These are phyloP conservation scores for Cryptosporidium ryanae DNA, from an alignment of 169 alveolate species.

Conservation along the genomic window DNA sequence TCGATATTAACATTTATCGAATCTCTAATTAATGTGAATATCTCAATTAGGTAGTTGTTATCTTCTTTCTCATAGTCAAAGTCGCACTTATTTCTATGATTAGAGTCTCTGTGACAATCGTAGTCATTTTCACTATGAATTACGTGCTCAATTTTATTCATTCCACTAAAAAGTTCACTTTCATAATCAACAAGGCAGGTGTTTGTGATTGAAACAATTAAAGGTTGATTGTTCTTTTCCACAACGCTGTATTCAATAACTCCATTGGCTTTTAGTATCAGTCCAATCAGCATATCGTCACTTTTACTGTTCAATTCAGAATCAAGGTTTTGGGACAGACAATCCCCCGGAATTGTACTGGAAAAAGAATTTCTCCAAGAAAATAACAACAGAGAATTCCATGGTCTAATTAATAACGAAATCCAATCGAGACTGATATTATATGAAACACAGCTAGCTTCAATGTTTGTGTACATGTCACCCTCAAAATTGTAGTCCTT, in stretches of 20 bases:
- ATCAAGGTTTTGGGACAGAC: not conserved
- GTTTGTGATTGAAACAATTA: slow-evolving; percentile 6
- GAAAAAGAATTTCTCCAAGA: slow-evolving; percentile 37
- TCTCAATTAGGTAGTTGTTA: not conserved
- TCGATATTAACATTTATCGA: not conserved
- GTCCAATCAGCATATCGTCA: slow-evolving; percentile 1
- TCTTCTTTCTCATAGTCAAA: not conserved
- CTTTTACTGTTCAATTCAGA: not conserved
- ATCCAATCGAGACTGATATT: slow-evolving; percentile 26
- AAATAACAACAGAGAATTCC: slow-evolving; percentile 40
- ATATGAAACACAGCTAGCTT: not conserved
- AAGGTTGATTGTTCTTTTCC: not conserved
- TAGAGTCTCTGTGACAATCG: not conserved
- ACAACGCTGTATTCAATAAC: slow-evolving; percentile 3
- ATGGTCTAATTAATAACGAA: slow-evolving; percentile 12
- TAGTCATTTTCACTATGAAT: not conserved
- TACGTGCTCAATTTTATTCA: slow-evolving; percentile 7
- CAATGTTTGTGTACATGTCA: slow-evolving; percentile 11
- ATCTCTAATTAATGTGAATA: too few species aligned
- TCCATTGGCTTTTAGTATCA: not conserved
- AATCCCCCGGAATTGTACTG: not conserved
- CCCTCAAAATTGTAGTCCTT: slow-evolving; percentile 6
- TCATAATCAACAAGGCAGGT: too few species aligned
- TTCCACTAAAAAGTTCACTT: not conserved
- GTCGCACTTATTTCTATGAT: not conserved